Evolutionary conservation across 176 grass and related monocot species (phyloP).

Genomic region (Oryza longistaminata): DNA sequence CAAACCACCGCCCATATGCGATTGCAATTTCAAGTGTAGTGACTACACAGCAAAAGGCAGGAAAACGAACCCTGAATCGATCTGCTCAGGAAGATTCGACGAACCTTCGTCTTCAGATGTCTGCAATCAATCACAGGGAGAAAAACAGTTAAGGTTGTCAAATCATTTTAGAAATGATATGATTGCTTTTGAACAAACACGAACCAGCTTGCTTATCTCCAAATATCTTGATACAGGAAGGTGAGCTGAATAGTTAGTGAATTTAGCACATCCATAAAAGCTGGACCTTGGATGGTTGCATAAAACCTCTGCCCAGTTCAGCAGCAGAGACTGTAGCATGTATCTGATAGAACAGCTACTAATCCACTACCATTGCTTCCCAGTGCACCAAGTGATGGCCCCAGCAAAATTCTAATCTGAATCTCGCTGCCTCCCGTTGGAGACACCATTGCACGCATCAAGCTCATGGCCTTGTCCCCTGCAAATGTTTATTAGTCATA

Average conservation of each 20-base stretch:
- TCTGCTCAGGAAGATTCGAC: not conserved
- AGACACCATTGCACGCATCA: constrained; percentile 5
- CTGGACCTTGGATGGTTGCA: constrained; percentile 4
- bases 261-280: constrained; percentile 14
- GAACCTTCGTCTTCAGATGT: not conserved
- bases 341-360: constrained; percentile 25
- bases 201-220: not conserved
- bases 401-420: constrained; percentile 36
- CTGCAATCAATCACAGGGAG: not conserved
- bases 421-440: constrained; percentile 35
- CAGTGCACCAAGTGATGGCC: constrained; percentile 8
- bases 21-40: constrained; percentile 23
- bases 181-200: not conserved
- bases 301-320: constrained; percentile 9
- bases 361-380: constrained; percentile 2
- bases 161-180: not conserved
- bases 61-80: constrained; percentile 9
- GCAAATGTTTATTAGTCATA: constrained; percentile 21
- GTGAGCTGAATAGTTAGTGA: not conserved
- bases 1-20: constrained; percentile 10
- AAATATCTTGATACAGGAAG: constrained; percentile 5
- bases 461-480: constrained; percentile 45
- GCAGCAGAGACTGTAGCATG: constrained; percentile 2
- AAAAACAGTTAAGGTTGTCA: not conserved
- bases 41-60: constrained; percentile 19